Conservation (phyloP, 768 basidiomycete genomes). For the Austroboletus eburneus region DNA sequence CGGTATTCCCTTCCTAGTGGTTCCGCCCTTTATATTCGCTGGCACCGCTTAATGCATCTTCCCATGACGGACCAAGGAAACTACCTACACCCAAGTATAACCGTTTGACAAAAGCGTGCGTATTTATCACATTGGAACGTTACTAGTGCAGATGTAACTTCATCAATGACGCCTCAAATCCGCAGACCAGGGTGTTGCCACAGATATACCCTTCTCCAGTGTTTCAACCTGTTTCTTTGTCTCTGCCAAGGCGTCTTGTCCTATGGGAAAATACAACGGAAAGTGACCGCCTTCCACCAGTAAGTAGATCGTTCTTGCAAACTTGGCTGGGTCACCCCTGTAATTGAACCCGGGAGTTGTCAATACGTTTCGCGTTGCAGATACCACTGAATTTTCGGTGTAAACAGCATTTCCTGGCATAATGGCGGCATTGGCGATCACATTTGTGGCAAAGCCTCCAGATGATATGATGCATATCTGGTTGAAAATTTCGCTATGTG, state of each 20-base stretch:
- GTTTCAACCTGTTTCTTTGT: background rate
- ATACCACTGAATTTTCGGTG: background rate
- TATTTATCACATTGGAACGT: too few relatives aligned
- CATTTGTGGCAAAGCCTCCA: slow-evolving; percentile 14
- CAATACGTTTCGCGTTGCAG: background rate
- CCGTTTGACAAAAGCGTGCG: too few relatives aligned
- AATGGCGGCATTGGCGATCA: background rate
- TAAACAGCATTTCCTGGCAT: background rate
- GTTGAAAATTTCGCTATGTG: background rate
- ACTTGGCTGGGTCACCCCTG: slow-evolving; percentile 5
- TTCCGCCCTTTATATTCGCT: too few relatives aligned
- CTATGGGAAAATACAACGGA: slow-evolving; percentile 3
- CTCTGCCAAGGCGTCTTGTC: slow-evolving; percentile 1
- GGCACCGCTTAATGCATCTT: too few relatives aligned
- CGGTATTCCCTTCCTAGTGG: too few relatives aligned
- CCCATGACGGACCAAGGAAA: too few relatives aligned
- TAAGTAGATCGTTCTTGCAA: background rate
- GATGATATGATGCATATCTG: slow-evolving; percentile 20
- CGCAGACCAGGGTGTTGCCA: slow-evolving; percentile 3
- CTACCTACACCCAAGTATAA: too few relatives aligned
- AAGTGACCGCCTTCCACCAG: slow-evolving; percentile 1
- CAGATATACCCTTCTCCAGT: background rate
- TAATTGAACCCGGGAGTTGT: background rate
- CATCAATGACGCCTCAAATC: too few relatives aligned
- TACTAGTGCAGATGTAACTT: too few relatives aligned